A percentile compares a stretch with the other conserved stretches of the same genome.
Evolutionary conservation across 495 filamentous ascomycete genomes (phyloP).

Genomic region (Peziza echinospora): DNA sequence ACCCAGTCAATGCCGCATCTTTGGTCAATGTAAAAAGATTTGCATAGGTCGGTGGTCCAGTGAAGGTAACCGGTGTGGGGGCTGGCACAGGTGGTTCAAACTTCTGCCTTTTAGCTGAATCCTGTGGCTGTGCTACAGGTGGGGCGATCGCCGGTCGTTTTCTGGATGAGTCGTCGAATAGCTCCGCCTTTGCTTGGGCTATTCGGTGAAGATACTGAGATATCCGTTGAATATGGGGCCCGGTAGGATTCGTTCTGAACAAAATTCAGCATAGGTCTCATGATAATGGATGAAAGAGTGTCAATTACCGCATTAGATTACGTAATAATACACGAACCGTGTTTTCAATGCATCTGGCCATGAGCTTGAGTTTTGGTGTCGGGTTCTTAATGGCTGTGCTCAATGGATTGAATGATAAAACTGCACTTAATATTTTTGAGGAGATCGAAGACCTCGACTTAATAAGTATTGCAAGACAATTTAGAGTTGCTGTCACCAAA

Average conservation of each 20-base stretch:
- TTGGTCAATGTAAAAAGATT: constrained; percentile 67
- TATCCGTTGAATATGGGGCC: constrained; percentile 35
- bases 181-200: constrained; percentile 46
- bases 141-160: constrained; percentile 38
- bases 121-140: constrained; percentile 36
- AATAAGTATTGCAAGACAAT: constrained; percentile 59
- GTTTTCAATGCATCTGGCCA: constrained; percentile 80
- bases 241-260: constrained; percentile 14
- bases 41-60: constrained; percentile 38
- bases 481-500: constrained; percentile 79
- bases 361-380: constrained; percentile 55
- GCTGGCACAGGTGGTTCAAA: constrained; percentile 32
- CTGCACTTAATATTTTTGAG: constrained; percentile 59
- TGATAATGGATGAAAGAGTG: background rate
- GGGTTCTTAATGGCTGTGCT: constrained; percentile 54
- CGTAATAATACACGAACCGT: constrained; percentile 64
- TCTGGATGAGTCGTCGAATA: constrained; percentile 50
- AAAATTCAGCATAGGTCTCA: constrained; percentile 1
- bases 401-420: constrained; percentile 82
- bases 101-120: constrained; percentile 47
- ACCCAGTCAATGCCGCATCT: constrained; percentile 47
- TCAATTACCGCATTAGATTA: constrained; percentile 31
- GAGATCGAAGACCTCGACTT: constrained; percentile 59
- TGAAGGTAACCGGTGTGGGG: constrained; percentile 26
- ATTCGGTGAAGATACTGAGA: constrained; percentile 64